These are phyloP conservation scores for Wickerhamomyces strasburgensis DNA, from an alignment of 805 yeast species.

Conservation along the genomic window DNA sequence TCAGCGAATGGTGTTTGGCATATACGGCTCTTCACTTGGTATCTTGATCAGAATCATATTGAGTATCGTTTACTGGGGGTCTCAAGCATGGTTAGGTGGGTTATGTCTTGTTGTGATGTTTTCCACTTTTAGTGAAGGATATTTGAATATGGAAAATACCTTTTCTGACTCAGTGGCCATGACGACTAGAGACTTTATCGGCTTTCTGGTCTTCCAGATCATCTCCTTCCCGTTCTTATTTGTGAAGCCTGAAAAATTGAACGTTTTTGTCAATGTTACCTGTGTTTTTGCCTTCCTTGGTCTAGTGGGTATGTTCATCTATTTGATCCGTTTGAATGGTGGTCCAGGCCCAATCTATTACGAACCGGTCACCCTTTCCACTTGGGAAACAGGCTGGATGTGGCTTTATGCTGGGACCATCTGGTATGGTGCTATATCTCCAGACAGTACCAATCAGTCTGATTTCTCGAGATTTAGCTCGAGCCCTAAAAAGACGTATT, in stretches of 20 bases:
- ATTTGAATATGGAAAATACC: constrained; percentile 33
- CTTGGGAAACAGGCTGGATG: constrained; percentile 33
- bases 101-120: constrained; percentile 33
- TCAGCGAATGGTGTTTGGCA: constrained; percentile 36
- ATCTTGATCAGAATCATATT: constrained; percentile 35
- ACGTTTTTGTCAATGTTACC: constrained; percentile 31
- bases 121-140: constrained; percentile 32
- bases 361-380: constrained; percentile 21
- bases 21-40: constrained; percentile 36
- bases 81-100: constrained; percentile 41
- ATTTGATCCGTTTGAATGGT: constrained; percentile 29
- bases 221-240: constrained; percentile 36
- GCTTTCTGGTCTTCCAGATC: constrained; percentile 40
- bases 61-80: constrained; percentile 38
- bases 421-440: constrained; percentile 37
- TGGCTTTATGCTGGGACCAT: constrained; percentile 36
- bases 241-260: constrained; percentile 41
- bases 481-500: constrained; percentile 22
- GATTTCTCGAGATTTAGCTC: constrained; percentile 38
- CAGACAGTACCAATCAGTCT: constrained; percentile 36
- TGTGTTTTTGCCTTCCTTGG: constrained; percentile 35
- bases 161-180: constrained; percentile 33
- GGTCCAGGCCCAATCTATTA: constrained; percentile 32
- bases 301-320: constrained; percentile 37
- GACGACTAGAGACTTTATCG: constrained; percentile 38